Evolutionary conservation across 2,329 filamentous ascomycete species (phyloP), one percentile per base, ranked within the genome.

Genomic region (Hypoxylon sp.): DNA sequence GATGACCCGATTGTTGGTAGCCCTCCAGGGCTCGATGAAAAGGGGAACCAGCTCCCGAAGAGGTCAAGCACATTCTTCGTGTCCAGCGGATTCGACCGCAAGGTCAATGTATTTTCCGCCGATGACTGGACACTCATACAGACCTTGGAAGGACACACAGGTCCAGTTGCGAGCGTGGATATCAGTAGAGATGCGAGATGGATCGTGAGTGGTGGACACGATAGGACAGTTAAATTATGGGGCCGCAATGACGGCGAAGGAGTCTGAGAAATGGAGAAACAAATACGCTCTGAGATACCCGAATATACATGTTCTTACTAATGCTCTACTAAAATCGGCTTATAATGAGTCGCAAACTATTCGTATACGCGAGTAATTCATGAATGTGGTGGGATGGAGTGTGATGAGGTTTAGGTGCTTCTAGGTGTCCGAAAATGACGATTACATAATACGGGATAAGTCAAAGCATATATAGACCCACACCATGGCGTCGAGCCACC

Each of bases 171-270:
- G 54, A 96, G 93, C 70, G 91, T 93, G 11, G 95, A 99, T 79
- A 88, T 97, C 55, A 96, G 91, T 73, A 84, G 85, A 67, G 92
- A 98, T 77, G 91, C 89, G 7, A 90, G 85, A 74, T 99, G 93
- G 92, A 97, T 99, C 77, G 91, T 94, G 22, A 97, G 93, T 76
- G 93, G 93, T 69, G 94, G 95, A 2, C 92, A 97, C 75, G 95
- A 99, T 78, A 87, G 94, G 56, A 98, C 94, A 1, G 92, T 98
- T 52, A 99, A 99, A 82, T 82, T 99, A 2, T 99, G 95, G 95
- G 92, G 92, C 4, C 87, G 93, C 68, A 94, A 97, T 68, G 91
- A 93, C 74, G 85, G 85, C 59, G 83, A 89, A 69, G 79, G 79
- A 22, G 69, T 86, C 30, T 87, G 69, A 69, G 44, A 8, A 52